Evolutionary conservation across 257 asterid species (phyloP), one percentile per base, ranked within the genome.

Genomic region (Scutellaria minor): DNA sequence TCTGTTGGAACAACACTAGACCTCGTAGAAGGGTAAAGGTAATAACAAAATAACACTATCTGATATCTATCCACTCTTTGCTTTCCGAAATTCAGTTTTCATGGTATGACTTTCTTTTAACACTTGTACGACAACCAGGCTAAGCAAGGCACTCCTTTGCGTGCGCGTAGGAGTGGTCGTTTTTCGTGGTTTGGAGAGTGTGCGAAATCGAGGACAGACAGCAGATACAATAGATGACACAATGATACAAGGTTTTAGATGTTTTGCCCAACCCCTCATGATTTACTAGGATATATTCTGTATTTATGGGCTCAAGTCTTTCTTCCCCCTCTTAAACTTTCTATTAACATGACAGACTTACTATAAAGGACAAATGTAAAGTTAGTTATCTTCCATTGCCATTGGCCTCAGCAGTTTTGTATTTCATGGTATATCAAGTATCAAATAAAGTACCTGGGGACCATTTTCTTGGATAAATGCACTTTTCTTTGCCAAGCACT

Each of bases 141-240:
- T 4, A 79, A 84, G 61, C 87, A 79, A 70, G 86, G 96, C 51
- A 79, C 89, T 12, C 86, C 91, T 2, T 74, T 83, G n/a, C 87
- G 85, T 9, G 76, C 83, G 1, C 84, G 62, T 15, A 83, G 79
- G 82, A 79, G 71, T 0, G 84, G 88, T n/a, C 79, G 86, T 5
- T 86, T 92, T 81, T 88, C 85, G 44, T 86, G 87, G 88, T 85
- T 95, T 27, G 96, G 96, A 62, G 98, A 80, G 77, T 90, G 97
- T 75, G 89, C 85, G 41, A 94, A 85, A 75, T 45, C 89, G 37
- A 81, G 78, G 73, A 57, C 81, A 37, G 80, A 72, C 14, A 78
- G 46, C 74, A 84, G 88, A 73, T 73, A 76, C 78, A 82, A 62
- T 70, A 85, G 83, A 75, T 90, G 68, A 75, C 63, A 74, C 71